Evolutionary conservation across 2,329 filamentous ascomycete genomes (phyloP).

Genomic region (Alternaria metachromatica): DNA sequence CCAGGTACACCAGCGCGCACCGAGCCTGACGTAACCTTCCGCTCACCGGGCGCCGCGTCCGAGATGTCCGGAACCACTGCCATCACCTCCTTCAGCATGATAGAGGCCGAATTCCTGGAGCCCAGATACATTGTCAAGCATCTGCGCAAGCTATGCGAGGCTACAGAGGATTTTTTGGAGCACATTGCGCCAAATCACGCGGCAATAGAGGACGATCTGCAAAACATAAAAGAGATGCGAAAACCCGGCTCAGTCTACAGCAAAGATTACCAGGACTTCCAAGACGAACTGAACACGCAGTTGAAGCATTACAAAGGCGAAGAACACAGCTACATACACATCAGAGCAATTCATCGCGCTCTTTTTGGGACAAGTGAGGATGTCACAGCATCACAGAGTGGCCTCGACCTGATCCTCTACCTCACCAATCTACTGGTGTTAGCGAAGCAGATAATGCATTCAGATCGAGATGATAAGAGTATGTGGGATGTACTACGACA

Average conservation of each 20-base stretch:
- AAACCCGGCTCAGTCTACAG: slow-evolving; percentile 48
- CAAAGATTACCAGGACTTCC: slow-evolving; percentile 47
- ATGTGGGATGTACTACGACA: slow-evolving; percentile 39
- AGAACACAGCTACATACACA: slow-evolving; percentile 52
- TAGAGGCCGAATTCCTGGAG: slow-evolving; percentile 53
- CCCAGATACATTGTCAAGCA: slow-evolving; percentile 51
- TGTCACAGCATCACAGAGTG: slow-evolving; percentile 25
- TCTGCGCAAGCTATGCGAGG: slow-evolving; percentile 47
- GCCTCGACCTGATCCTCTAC: slow-evolving; percentile 52
- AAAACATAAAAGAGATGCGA: slow-evolving; percentile 37
- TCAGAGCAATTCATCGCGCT: slow-evolving; percentile 46
- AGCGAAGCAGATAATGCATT: slow-evolving; percentile 47
- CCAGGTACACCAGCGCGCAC: slow-evolving; percentile 32
- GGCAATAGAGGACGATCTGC: slow-evolving; percentile 23
- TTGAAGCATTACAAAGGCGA: slow-evolving; percentile 47
- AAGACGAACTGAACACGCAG: slow-evolving; percentile 43
- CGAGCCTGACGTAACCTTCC: slow-evolving; percentile 19
- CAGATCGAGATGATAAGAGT: slow-evolving; percentile 34
- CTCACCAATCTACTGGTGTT: slow-evolving; percentile 54
- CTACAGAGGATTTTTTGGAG: slow-evolving; percentile 36
- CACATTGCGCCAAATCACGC: slow-evolving; percentile 40
- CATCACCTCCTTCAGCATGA: slow-evolving; percentile 54
- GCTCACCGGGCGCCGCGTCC: slow-evolving; percentile 49
- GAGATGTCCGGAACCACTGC: slow-evolving; percentile 57
- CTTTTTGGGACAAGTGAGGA: slow-evolving; percentile 44